Evolutionary conservation across 345 rosid genomes (phyloP), one percentile per base, ranked within the genome.

Genomic region (Moricandia arvensis): DNA sequence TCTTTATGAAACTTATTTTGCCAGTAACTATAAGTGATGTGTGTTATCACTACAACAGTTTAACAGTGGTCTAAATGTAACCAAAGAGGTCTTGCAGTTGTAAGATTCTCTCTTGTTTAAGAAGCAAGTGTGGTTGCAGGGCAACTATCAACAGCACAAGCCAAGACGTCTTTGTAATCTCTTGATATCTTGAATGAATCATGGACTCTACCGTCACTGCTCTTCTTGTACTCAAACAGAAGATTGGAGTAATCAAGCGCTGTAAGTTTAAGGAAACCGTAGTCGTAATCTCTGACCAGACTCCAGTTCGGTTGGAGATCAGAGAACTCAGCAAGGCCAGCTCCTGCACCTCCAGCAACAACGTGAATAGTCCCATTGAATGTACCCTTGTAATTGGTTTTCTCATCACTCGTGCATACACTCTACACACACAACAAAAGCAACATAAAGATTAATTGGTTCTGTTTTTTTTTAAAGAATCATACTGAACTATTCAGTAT

Each of bases 341-440:
- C 87, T 71, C 96, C 96, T 59, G 80, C 96, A 6, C 93, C 93
- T 43, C 96, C 96, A 7, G 89, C 91, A 59, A 86, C 93, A 21
- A 90, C 68, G 58, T 88, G 90, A 47, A 90, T 88, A 1, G 96
- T 90, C 1, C 96, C 93, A 33, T 86, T 88, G 29, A 84, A 21
- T 2, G 63, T 11, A 59, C 93, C 91, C 33, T 81, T 84, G 37
- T 86, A 88, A 62, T 69, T 29, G 5, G n/a, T 68, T 67, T 83
- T 83, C 86, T 88, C 96, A 66, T 83, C 12, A 55, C 49, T 83
- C 6, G 83, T 83, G 82, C 96, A 87, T 11, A 72, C 68, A 78
- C 87, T 85, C 96, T 90, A 83, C 21, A 77, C 45, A 45, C 53
- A 45, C 17, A 45, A 45, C 53, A 47, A 7, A 47, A 15, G 51